Evolutionary conservation across 2,329 filamentous ascomycete genomes (phyloP).

Genomic region (Xylaria sp.): DNA sequence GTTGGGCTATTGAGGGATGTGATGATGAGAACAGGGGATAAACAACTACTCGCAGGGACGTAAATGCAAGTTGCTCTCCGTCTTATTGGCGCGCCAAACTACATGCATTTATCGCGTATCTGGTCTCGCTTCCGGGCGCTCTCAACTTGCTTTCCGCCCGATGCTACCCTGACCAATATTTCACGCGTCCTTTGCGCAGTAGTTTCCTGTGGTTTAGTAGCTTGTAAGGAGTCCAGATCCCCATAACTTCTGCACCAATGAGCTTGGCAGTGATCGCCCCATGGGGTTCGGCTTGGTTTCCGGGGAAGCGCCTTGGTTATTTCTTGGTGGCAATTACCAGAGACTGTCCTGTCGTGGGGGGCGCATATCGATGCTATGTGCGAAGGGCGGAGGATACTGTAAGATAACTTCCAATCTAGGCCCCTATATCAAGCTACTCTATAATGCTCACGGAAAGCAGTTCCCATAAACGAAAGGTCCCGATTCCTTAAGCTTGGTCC

Average conservation of each 20-base stretch:
- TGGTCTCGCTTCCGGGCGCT: not conserved
- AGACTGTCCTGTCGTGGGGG: too few species aligned
- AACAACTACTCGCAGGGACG: not conserved
- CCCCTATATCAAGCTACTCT: not conserved
- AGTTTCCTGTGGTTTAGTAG: not conserved
- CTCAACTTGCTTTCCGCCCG: not conserved
- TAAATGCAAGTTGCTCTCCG: not conserved
- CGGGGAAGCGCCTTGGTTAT: not conserved
- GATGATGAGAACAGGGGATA: not conserved
- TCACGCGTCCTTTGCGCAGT: not conserved
- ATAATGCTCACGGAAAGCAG: not conserved
- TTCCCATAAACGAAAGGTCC: not conserved
- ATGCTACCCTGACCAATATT: not conserved
- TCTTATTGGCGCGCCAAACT: constrained; percentile 4
- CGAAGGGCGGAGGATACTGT: too few species aligned
- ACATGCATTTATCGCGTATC: not conserved
- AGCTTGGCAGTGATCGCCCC: constrained; percentile 1
- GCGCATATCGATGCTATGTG: too few species aligned
- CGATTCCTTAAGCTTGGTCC: not conserved
- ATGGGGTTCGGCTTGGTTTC: constrained; percentile 1
- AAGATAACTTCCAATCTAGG: too few species aligned
- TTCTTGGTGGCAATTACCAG: too few species aligned
- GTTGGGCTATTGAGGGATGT: not conserved
- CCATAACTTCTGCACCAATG: not conserved
- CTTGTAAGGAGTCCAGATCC: not conserved